These are phyloP conservation scores for Umbelopsis ramanniana DNA, from an alignment of 192 early-diverging fungal genomes.

Conservation along the genomic window DNA sequence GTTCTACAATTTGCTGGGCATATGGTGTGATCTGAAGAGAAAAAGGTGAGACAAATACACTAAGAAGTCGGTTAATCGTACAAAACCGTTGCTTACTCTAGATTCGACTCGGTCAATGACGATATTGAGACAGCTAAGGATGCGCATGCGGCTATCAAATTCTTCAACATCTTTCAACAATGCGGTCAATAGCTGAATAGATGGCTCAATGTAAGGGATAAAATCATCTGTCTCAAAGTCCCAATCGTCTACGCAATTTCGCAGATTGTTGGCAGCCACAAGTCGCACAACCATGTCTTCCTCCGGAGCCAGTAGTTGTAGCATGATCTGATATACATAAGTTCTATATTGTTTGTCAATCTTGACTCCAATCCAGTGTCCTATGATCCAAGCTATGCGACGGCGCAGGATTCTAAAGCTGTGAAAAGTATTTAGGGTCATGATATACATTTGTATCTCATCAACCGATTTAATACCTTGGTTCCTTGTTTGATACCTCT, in stretches of 20 bases:
- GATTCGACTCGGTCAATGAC: slow-evolving; percentile 81
- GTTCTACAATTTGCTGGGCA: slow-evolving; percentile 68
- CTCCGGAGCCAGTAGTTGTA: slow-evolving; percentile 67
- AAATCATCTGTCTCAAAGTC: slow-evolving; percentile 80
- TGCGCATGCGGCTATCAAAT: slow-evolving; percentile 75
- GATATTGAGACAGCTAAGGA: slow-evolving; percentile 73
- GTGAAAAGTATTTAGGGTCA: neutral
- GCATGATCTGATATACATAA: slow-evolving; percentile 72
- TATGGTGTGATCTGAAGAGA: slow-evolving; percentile 66
- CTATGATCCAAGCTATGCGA: slow-evolving; percentile 82
- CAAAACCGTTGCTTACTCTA: slow-evolving; percentile 35
- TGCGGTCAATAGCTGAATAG: slow-evolving; percentile 58
- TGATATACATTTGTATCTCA: neutral
- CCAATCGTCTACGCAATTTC: slow-evolving; percentile 82
- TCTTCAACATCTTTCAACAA: slow-evolving; percentile 71
- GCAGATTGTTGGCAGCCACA: slow-evolving; percentile 69
- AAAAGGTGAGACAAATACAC: too few species aligned
- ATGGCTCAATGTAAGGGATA: slow-evolving; percentile 64
- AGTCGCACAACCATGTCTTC: slow-evolving; percentile 85
- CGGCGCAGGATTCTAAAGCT: slow-evolving; percentile 58
- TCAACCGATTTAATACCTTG: slow-evolving; percentile 41
- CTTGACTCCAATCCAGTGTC: slow-evolving; percentile 86
- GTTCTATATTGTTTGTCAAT: slow-evolving; percentile 62
- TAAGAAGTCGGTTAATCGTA: too few species aligned
- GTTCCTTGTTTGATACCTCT: slow-evolving; percentile 59